These are phyloP conservation scores for Alternaria sp. DNA, from an alignment of 2,329 filamentous ascomycete species.

Conservation along the genomic window DNA sequence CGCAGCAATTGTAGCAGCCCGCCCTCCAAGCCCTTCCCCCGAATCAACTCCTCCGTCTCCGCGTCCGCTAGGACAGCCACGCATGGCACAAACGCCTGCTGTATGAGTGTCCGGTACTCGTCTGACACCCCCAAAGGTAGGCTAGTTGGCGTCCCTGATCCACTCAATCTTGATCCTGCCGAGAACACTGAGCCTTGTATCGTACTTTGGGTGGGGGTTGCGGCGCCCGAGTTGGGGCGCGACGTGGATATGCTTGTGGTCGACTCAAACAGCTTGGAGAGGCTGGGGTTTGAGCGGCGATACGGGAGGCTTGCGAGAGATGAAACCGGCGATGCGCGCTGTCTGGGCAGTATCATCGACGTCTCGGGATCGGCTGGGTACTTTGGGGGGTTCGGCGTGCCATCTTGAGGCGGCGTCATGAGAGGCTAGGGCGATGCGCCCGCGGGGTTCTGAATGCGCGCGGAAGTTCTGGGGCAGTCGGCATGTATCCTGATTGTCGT, in stretches of 20 bases:
- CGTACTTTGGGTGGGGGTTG: slow-evolving; percentile 52
- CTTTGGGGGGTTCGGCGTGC: slow-evolving; percentile 47
- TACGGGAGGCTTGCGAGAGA: slow-evolving; percentile 66
- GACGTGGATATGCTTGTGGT: slow-evolving; percentile 57
- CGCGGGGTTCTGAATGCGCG: slow-evolving; percentile 43
- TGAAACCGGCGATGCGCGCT: slow-evolving; percentile 65
- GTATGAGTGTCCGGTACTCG: slow-evolving; percentile 71
- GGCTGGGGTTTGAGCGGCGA: slow-evolving; percentile 61
- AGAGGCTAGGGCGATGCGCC: slow-evolving; percentile 50
- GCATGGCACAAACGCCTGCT: slow-evolving; percentile 87
- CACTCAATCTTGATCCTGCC: slow-evolving; percentile 49
- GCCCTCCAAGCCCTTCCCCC: slow-evolving; percentile 81
- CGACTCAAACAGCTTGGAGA: slow-evolving; percentile 62
- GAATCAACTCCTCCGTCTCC: slow-evolving; percentile 82
- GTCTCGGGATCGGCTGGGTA: slow-evolving; percentile 69
- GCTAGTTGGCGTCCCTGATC: slow-evolving; percentile 51
- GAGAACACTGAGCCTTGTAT: slow-evolving; percentile 56
- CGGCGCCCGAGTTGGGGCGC: slow-evolving; percentile 54
- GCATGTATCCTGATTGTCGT: slow-evolving; percentile 45
- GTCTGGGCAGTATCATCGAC: slow-evolving; percentile 68
- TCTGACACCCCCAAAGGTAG: slow-evolving; percentile 57
- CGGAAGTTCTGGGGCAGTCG: slow-evolving; percentile 37
- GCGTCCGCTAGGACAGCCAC: slow-evolving; percentile 86
- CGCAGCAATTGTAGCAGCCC: slow-evolving; percentile 86
- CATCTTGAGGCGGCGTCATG: slow-evolving; percentile 55